phyloP scores from a whole-genome alignment of 805 yeast species.

The Wickerhamomyces alni region DNA sequence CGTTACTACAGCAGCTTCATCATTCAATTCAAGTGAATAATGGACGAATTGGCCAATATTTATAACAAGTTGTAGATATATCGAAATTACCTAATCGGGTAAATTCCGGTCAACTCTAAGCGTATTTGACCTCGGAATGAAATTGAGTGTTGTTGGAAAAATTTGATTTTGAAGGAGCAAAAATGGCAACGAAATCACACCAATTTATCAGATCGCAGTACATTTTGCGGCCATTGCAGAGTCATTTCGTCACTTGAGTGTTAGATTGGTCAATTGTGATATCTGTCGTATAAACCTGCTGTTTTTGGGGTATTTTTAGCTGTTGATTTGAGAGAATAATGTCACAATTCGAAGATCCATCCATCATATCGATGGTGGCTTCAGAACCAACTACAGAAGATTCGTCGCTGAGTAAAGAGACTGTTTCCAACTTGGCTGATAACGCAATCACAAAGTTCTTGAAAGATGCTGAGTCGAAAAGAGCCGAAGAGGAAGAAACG shows the following conservation, averaged over 20 bases:
- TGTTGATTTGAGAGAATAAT: constrained; percentile 1
- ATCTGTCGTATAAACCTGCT: too few species aligned
- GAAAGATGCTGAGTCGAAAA: constrained; percentile 12
- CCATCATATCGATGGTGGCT: constrained; percentile 12
- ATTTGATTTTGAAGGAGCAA: constrained; percentile 7
- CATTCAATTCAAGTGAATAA: constrained; percentile 21
- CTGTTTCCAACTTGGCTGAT: constrained; percentile 6
- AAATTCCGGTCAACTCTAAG: neutral
- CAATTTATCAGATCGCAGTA: too few species aligned
- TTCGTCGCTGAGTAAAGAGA: neutral
- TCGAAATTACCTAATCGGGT: neutral
- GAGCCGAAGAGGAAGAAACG: constrained; percentile 1
- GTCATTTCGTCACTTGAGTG: too few species aligned
- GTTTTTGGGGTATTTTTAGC: neutral
- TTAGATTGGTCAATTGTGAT: too few species aligned
- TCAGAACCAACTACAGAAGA: neutral
- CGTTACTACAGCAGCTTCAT: constrained; percentile 56
- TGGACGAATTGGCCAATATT: too few species aligned
- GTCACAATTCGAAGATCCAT: constrained; percentile 17
- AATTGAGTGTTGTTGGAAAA: neutral
- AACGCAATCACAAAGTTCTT: constrained; percentile 20
- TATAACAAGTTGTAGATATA: neutral
- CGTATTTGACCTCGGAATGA: neutral
- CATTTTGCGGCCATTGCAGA: neutral
- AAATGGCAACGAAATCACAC: neutral